phyloP scores from a whole-genome alignment of 106 monocot genomes.

The Dactylorhiza incarnata region DNA sequence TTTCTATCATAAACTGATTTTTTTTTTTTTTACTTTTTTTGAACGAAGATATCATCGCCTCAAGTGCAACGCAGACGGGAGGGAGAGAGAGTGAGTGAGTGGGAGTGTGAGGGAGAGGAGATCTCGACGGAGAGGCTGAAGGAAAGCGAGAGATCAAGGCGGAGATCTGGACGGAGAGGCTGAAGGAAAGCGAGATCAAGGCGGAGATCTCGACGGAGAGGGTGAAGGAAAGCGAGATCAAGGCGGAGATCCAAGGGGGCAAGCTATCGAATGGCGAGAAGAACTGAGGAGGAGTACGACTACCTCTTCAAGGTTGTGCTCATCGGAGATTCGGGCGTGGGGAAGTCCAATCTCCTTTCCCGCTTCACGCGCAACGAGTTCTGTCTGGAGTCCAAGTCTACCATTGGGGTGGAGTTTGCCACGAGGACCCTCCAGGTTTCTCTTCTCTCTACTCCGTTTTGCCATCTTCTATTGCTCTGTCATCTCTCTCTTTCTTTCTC shows the following conservation, averaged over 20 bases:
- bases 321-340: conserved; percentile 79
- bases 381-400: conserved; percentile 79
- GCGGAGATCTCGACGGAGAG: too few relatives aligned
- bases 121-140: too few relatives aligned
- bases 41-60: too few relatives aligned
- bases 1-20: too few relatives aligned
- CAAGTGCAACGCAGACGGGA: too few relatives aligned
- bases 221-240: too few relatives aligned
- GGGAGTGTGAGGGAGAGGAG: too few relatives aligned
- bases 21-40: too few relatives aligned
- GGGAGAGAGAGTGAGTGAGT: too few relatives aligned
- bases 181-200: too few relatives aligned
- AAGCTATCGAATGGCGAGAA: conserved; percentile 25
- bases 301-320: conserved; percentile 89
- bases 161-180: too few relatives aligned
- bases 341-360: conserved; percentile 62
- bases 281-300: conserved; percentile 77
- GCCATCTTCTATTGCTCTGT: background rate
- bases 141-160: too few relatives aligned
- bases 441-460: background rate
- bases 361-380: conserved; percentile 77
- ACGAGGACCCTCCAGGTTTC: conserved; percentile 38
- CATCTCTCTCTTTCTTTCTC: background rate
- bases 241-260: conserved; percentile 11
- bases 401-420: conserved; percentile 78